Conservation (phyloP, 352 stramenopile genomes). For the Pythium phragmiticola region DNA sequence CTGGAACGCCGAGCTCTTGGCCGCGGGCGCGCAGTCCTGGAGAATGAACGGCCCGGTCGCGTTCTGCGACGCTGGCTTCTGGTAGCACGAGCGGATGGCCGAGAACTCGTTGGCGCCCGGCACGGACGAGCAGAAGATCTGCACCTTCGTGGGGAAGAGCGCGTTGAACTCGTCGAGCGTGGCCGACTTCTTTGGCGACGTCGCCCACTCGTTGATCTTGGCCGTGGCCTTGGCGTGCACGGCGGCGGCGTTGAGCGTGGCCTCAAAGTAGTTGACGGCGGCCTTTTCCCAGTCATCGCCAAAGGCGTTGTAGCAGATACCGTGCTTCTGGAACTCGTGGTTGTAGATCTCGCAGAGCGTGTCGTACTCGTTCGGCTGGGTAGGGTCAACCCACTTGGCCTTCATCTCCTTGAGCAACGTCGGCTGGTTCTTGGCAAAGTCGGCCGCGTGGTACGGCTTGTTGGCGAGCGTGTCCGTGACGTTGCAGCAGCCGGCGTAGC, state of each 20-base stretch:
- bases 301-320: slow-evolving; percentile 65
- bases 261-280: slow-evolving; percentile 64
- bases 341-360: slow-evolving; percentile 80
- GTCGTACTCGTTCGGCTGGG: slow-evolving; percentile 48
- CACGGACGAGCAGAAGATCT: slow-evolving; percentile 62
- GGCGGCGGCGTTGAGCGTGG: slow-evolving; percentile 52
- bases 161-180: slow-evolving; percentile 31
- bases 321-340: slow-evolving; percentile 86
- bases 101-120: slow-evolving; percentile 63
- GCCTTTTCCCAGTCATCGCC: slow-evolving; percentile 48
- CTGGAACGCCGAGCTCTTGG: slow-evolving; percentile 47
- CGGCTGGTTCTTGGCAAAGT: slow-evolving; percentile 49
- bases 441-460: slow-evolving; percentile 50
- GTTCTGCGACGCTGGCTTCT: slow-evolving; percentile 34
- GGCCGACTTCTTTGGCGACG: slow-evolving; percentile 11
- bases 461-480: slow-evolving; percentile 56
- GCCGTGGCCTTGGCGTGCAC: slow-evolving; percentile 35
- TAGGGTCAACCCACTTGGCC: slow-evolving; percentile 65
- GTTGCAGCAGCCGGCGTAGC: slow-evolving; percentile 74
- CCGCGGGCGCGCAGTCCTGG: slow-evolving; percentile 47
- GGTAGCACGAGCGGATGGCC: slow-evolving; percentile 62
- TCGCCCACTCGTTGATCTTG: slow-evolving; percentile 63
- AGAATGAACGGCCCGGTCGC: slow-evolving; percentile 43
- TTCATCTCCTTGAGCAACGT: slow-evolving; percentile 54
- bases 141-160: slow-evolving; percentile 60